Evolutionary conservation across 129 eudicot genomes (phyloP), one percentile per base, ranked within the genome.

Genomic region (Flaveria sonorensis): DNA sequence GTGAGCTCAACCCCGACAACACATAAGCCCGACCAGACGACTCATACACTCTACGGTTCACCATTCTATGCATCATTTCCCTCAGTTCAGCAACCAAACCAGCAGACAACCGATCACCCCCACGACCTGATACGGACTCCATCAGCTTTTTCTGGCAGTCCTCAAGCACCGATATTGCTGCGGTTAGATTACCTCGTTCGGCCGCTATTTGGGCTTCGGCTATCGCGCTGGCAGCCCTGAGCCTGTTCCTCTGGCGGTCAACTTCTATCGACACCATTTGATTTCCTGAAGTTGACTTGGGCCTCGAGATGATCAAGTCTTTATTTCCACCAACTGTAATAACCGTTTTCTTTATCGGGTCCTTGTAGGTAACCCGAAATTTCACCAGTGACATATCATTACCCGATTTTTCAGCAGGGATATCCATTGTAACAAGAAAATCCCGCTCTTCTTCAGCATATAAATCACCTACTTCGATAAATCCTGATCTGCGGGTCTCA

Each of bases 361-460:
- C 84, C 75, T 76, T 86, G 73, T 86, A 77, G 15, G 79, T 61
- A 23, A 84, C 87, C 60, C 70, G 76, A 30, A 93, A 81, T 42
- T 84, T 85, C 61, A 93, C 51, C 59, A 93, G 53, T 21, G 84
- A n/a, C 89, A 84, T 90, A 3, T 76, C 86, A 19, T 53, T n/a
- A 9, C 70, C 30, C 1, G 84, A 71, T 15, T 46, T 72, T 0
- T 78, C 81, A 51, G 72, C 75, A 3, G 98, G 97, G 50, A 93
- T 83, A 51, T 87, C 79, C 55, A 86, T 42, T 3, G 78, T 52
- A 0, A 88, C 87, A 7, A 90, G 83, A 79, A 93, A 93, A 61
- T 93, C 88, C 60, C 93, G 74, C 62, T 88, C 98, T 81, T 93
- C 98, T 71, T 93, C 97, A 18, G 98, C 98, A 57, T 93, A 93